Evolutionary conservation across 2,329 filamentous ascomycete species (phyloP), one percentile per base, ranked within the genome.

Genomic region (Moelleriella libera): DNA sequence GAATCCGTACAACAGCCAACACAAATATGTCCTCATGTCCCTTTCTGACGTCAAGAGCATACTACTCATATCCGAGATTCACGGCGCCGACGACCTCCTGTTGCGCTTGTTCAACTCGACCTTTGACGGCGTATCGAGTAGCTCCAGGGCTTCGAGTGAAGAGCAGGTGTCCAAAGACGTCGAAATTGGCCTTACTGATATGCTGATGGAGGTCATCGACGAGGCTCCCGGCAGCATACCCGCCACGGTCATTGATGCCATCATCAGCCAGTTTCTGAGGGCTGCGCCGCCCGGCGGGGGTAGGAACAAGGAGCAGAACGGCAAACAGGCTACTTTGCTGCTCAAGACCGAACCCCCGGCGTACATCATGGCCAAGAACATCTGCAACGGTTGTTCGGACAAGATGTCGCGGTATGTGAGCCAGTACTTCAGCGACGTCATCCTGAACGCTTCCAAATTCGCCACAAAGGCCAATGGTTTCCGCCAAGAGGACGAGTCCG

Each of bases 341-440:
- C 70, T 87, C 47, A 94, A 94, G 59, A 85, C 92, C 52, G 84
- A 94, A 48, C 90, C 92, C 1, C 80, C 88, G 12, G 89, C 92
- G 1, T 98, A 98, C 67, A 84, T 92, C 60, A 94, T 97, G 85
- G 90, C 92, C 28, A 94, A 94, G 65, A 86, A 85, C 2, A 82
- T 98, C 43, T 98, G 92, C 69, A 92, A 88, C 57, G 78, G 78
- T 14, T 94, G 83, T 55, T 80, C 86, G 1, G 90, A 96, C 55
- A 94, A 94, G 65, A 96, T 98, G 90, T 83, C 88, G 1, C 83
- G 88, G 51, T 88, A 94, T 55, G 83, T 97, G 48, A 90, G 88
- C 54, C 88, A 94, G 59, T 98, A 97, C 63, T 98, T 98, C 63
- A 94, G 88, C 64, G 88, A 94, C 48, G 88, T 97, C 46, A 94